Evolutionary conservation across 2,329 filamentous ascomycete species (phyloP).

Genomic region (Cladosporium sp.): DNA sequence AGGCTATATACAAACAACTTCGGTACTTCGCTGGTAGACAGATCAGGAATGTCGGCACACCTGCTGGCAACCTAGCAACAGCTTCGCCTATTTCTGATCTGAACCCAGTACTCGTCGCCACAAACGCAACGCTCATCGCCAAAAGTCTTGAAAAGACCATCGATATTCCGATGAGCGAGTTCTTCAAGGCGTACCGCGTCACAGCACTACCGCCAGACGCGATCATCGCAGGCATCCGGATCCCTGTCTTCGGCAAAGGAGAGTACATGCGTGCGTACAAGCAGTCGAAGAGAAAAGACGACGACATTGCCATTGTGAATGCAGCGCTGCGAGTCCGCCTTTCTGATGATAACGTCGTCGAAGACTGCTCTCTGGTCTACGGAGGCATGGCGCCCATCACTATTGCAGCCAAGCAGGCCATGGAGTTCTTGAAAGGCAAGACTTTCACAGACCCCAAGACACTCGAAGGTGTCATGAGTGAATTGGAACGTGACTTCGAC

Average conservation of each 20-base stretch:
- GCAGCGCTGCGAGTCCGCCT: slow-evolving; percentile 74
- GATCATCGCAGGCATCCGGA: slow-evolving; percentile 80
- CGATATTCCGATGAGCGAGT: slow-evolving; percentile 85
- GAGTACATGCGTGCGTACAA: slow-evolving; percentile 91
- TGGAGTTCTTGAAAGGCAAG: slow-evolving; percentile 70
- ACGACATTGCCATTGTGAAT: slow-evolving; percentile 97
- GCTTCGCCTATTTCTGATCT: slow-evolving; percentile 95
- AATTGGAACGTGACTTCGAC: slow-evolving; percentile 85
- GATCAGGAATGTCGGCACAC: slow-evolving; percentile 95
- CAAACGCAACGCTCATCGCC: slow-evolving; percentile 75
- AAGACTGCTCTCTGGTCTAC: slow-evolving; percentile 76
- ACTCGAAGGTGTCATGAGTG: slow-evolving; percentile 83
- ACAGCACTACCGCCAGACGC: slow-evolving; percentile 79
- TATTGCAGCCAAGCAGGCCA: slow-evolving; percentile 75
- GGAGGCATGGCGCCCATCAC: slow-evolving; percentile 94
- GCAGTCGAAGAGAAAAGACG: slow-evolving; percentile 93
- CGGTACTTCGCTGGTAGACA: slow-evolving; percentile 92
- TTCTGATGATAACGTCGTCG: slow-evolving; percentile 64
- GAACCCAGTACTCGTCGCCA: slow-evolving; percentile 88
- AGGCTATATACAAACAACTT: slow-evolving; percentile 89
- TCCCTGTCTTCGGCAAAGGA: slow-evolving; percentile 72
- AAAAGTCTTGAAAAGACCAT: slow-evolving; percentile 69
- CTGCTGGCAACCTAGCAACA: slow-evolving; percentile 88
- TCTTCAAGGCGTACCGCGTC: slow-evolving; percentile 86
- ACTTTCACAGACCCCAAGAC: slow-evolving; percentile 76